Conservation (phyloP, 176 grass and related monocot species). For the Zoysia japonica region DNA sequence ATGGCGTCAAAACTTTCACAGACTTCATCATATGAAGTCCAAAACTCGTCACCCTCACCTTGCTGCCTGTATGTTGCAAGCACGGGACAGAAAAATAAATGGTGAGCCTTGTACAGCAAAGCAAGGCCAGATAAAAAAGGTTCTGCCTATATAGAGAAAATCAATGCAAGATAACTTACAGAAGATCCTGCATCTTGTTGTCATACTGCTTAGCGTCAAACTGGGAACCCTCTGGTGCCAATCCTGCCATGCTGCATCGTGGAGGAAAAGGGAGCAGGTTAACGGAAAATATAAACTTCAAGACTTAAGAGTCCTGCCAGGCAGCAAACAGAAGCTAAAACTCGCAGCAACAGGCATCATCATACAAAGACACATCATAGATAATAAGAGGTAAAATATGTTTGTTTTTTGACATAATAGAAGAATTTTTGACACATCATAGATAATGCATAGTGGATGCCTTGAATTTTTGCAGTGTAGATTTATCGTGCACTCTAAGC, state of each 20-base stretch:
- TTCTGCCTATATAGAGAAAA: not conserved
- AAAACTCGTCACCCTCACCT: slow-evolving; percentile 59
- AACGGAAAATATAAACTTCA: not conserved
- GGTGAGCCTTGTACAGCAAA: not conserved
- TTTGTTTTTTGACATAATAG: too few relatives aligned
- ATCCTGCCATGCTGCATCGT: slow-evolving; percentile 54
- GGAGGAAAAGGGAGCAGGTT: not conserved
- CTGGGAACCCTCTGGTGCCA: slow-evolving; percentile 53
- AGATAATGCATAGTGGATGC: too few relatives aligned
- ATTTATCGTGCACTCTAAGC: not conserved
- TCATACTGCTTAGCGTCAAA: slow-evolving; percentile 61
- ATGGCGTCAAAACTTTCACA: slow-evolving; percentile 73
- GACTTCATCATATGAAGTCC: slow-evolving; percentile 78
- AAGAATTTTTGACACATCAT: too few relatives aligned
- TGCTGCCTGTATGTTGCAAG: slow-evolving; percentile 34
- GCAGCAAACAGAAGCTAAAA: not conserved
- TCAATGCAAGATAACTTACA: slow-evolving; percentile 42
- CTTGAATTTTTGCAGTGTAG: too few relatives aligned
- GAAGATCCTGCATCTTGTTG: slow-evolving; percentile 47
- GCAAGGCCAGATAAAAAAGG: not conserved
- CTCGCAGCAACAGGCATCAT: not conserved
- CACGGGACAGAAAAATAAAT: not conserved
- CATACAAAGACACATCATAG: not conserved
- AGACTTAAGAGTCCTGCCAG: not conserved
- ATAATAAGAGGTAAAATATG: not conserved